A percentile compares a stretch with the other conserved stretches of the same genome.
These are phyloP conservation scores for Termitomyces bulborhizus DNA, from an alignment of 768 basidiomycete genomes.

Conservation along the genomic window DNA sequence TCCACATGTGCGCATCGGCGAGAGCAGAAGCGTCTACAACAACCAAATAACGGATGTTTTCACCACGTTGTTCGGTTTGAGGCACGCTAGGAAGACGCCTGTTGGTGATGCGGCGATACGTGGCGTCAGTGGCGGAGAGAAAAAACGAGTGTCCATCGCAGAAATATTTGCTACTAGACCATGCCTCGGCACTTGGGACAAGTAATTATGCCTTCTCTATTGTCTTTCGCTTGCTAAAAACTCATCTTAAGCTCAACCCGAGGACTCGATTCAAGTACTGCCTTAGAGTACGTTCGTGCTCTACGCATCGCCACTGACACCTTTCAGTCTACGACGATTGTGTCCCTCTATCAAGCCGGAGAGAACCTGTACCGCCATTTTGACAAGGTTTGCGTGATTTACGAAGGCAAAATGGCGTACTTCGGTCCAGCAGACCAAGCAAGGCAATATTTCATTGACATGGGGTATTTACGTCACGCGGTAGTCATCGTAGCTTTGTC, in stretches of 20 bases:
- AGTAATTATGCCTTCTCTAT: conserved; percentile 3
- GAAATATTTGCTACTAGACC: conserved; percentile 57
- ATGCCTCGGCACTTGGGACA: conserved; percentile 38
- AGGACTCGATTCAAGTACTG: conserved; percentile 64
- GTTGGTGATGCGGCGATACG: conserved; percentile 61
- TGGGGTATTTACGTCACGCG: conserved; percentile 28
- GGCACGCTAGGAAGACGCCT: conserved; percentile 58
- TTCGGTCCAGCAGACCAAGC: conserved; percentile 65
- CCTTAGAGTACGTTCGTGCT: conserved; percentile 64
- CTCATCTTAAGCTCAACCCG: conserved; percentile 46
- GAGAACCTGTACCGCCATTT: conserved; percentile 61
- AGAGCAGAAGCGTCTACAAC: conserved; percentile 36
- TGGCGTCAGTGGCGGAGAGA: conserved; percentile 52
- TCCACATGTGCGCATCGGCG: conserved; percentile 44
- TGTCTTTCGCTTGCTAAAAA: neutral
- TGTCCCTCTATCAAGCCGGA: conserved; percentile 83
- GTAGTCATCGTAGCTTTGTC: neutral
- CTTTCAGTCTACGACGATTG: conserved; percentile 51
- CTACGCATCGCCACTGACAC: conserved; percentile 61
- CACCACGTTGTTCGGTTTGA: conserved; percentile 70
- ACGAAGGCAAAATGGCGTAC: conserved; percentile 69
- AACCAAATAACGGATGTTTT: conserved; percentile 46
- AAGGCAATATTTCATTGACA: conserved; percentile 62
- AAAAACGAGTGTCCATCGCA: conserved; percentile 55
- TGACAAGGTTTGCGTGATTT: conserved; percentile 77